phyloP scores from a whole-genome alignment of 441 rosid genomes.

The Raphanus hybrid region DNA sequence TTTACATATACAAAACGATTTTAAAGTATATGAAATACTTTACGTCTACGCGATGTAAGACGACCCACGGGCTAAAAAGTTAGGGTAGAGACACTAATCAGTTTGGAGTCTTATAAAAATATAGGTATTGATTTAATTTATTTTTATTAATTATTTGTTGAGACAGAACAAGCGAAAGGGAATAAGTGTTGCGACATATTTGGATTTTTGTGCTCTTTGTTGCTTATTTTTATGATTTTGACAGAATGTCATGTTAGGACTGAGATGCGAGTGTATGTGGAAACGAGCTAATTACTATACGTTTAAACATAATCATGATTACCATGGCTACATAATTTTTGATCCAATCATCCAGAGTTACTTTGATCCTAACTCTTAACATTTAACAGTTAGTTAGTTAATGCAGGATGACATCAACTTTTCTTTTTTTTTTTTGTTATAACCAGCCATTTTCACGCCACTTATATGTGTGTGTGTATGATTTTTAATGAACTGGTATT shows the following conservation, averaged over 20 bases:
- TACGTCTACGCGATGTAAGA: slow-evolving; percentile 33
- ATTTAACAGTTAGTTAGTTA: background rate
- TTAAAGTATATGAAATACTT: background rate
- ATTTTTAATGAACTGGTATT: background rate
- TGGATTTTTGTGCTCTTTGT: slow-evolving; percentile 51
- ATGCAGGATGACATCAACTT: background rate
- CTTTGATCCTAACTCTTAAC: background rate
- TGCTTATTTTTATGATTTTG: slow-evolving; percentile 48
- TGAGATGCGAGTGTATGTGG: slow-evolving; percentile 62
- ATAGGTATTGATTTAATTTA: background rate
- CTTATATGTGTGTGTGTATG: background rate
- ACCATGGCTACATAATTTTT: background rate
- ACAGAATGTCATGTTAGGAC: slow-evolving; percentile 62
- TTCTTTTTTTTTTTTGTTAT: background rate
- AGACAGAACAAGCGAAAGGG: slow-evolving; percentile 63
- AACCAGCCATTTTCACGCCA: background rate
- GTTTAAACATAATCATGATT: slow-evolving; percentile 20
- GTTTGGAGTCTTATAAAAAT: slow-evolving; percentile 46
- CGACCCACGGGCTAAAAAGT: slow-evolving; percentile 52
- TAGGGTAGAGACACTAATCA: slow-evolving; percentile 50
- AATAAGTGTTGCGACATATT: slow-evolving; percentile 72
- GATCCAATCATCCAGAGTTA: background rate
- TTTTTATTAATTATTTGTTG: slow-evolving; percentile 19
- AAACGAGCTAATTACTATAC: slow-evolving; percentile 47
- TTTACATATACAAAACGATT: slow-evolving; percentile 4